Evolutionary conservation across 352 stramenopile species (phyloP).

Genomic region (Globisporangium orthogonon): DNA sequence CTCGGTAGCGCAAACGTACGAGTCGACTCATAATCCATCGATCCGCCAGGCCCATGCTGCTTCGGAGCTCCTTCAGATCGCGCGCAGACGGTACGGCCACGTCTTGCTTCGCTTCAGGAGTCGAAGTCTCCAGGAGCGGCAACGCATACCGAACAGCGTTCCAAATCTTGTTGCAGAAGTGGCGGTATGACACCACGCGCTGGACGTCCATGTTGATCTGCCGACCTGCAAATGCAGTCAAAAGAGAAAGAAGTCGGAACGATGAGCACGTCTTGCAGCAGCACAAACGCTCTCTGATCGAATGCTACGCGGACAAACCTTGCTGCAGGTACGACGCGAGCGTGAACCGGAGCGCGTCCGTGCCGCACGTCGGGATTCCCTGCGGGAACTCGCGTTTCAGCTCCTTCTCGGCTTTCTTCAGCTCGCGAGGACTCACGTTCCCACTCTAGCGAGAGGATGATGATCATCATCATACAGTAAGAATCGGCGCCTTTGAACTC

Average conservation of each 20-base stretch:
- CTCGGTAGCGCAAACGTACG: conserved; percentile 20
- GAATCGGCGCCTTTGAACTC: not conserved
- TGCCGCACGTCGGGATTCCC: conserved; percentile 97
- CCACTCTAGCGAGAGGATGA: conserved; percentile 35
- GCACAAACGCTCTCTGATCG: not conserved
- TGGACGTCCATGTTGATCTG: conserved; percentile 89
- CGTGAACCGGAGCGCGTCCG: conserved; percentile 97
- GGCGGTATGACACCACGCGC: conserved; percentile 73
- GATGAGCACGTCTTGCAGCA: not conserved
- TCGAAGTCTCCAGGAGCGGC: conserved; percentile 35
- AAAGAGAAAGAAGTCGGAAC: conserved; percentile 1
- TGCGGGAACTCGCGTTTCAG: conserved; percentile 96
- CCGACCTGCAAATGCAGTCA: conserved; percentile 25
- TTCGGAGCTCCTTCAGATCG: conserved; percentile 23
- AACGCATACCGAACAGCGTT: conserved; percentile 78
- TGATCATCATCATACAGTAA: not conserved
- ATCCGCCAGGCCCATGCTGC: conserved; percentile 56
- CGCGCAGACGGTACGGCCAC: not conserved
- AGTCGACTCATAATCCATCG: conserved; percentile 84
- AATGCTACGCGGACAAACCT: conserved; percentile 17
- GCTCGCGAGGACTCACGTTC: conserved; percentile 85
- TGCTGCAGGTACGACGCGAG: conserved; percentile 93
- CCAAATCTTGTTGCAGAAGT: conserved; percentile 90
- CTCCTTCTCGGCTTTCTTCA: conserved; percentile 95
- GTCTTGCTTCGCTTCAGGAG: not conserved